Conservation (phyloP, 371 early-diverging fungal species). For the Mortierella sp. region DNA sequence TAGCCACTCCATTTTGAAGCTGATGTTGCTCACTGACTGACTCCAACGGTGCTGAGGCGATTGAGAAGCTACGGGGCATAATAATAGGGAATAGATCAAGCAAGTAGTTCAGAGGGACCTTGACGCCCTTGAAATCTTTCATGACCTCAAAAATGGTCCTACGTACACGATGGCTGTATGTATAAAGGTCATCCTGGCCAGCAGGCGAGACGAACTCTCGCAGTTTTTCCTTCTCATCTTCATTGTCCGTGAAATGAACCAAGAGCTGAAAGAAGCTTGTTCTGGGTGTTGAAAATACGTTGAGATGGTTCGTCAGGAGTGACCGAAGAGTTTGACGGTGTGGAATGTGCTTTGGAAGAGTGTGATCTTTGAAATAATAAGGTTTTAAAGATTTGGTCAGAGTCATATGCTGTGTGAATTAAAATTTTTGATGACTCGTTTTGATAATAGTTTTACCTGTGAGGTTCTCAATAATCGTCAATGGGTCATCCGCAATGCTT, state of each 20-base stretch:
- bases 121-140: constrained; percentile 81
- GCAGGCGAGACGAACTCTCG: constrained; percentile 81
- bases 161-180: constrained; percentile 83
- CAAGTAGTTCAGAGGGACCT: constrained; percentile 83
- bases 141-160: constrained; percentile 89
- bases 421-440: background rate
- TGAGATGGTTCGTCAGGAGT: constrained; percentile 79
- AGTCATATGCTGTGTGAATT: background rate
- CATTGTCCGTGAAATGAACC: constrained; percentile 80
- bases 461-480: constrained; percentile 62
- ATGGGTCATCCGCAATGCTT: constrained; percentile 72
- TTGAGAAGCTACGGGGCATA: constrained; percentile 87
- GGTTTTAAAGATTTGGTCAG: background rate
- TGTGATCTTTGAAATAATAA: constrained; percentile 48
- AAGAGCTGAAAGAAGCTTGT: constrained; percentile 92
- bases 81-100: constrained; percentile 87
- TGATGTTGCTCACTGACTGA: constrained; percentile 39
- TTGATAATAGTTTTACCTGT: constrained; percentile 46
- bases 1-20: too few relatives aligned
- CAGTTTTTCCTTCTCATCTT: constrained; percentile 82
- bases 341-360: constrained; percentile 63
- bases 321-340: constrained; percentile 73
- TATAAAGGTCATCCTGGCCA: constrained; percentile 91
- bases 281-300: constrained; percentile 87
- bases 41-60: constrained; percentile 70